Evolutionary conservation across 768 basidiomycete genomes (phyloP).

Genomic region (Exsudoporus frostii): DNA sequence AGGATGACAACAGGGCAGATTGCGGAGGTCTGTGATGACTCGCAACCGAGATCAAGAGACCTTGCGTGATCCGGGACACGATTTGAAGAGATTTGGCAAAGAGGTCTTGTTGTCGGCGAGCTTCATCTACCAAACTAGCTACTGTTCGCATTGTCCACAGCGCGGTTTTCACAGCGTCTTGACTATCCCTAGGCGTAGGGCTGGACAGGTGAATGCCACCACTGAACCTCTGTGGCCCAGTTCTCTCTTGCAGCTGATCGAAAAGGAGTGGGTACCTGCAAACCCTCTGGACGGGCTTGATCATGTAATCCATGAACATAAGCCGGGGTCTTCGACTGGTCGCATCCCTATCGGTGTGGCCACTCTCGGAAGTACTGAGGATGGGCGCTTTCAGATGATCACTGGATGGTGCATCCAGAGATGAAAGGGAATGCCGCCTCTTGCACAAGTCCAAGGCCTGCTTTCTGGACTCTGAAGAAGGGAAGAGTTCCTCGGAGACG

Average conservation of each 20-base stretch:
- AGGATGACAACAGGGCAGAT: slow-evolving; percentile 47
- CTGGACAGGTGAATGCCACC: neutral
- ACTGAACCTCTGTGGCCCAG: neutral
- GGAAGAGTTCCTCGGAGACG: slow-evolving; percentile 1
- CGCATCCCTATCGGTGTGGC: slow-evolving; percentile 29
- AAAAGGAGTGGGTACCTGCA: slow-evolving; percentile 94
- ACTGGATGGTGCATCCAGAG: slow-evolving; percentile 43
- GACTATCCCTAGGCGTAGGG: neutral
- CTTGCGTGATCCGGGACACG: slow-evolving; percentile 56
- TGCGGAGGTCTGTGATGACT: slow-evolving; percentile 30
- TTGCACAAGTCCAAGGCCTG: slow-evolving; percentile 34
- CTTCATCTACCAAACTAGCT: slow-evolving; percentile 78
- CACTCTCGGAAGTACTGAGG: slow-evolving; percentile 29
- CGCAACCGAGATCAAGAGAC: slow-evolving; percentile 27
- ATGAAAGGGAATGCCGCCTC: slow-evolving; percentile 46
- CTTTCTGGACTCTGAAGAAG: slow-evolving; percentile 5
- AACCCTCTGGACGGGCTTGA: slow-evolving; percentile 95
- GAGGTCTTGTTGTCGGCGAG: slow-evolving; percentile 62
- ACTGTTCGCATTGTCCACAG: slow-evolving; percentile 72
- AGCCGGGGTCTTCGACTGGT: slow-evolving; percentile 40
- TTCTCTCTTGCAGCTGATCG: slow-evolving; percentile 51
- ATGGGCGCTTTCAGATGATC: slow-evolving; percentile 32
- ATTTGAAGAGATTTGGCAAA: slow-evolving; percentile 66
- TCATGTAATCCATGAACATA: slow-evolving; percentile 82
- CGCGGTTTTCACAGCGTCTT: slow-evolving; percentile 38